A percentile compares a stretch with the other conserved stretches of the same genome.
phyloP scores from a whole-genome alignment of 2,329 filamentous ascomycete species.

The Aspergillus ochraceus region DNA sequence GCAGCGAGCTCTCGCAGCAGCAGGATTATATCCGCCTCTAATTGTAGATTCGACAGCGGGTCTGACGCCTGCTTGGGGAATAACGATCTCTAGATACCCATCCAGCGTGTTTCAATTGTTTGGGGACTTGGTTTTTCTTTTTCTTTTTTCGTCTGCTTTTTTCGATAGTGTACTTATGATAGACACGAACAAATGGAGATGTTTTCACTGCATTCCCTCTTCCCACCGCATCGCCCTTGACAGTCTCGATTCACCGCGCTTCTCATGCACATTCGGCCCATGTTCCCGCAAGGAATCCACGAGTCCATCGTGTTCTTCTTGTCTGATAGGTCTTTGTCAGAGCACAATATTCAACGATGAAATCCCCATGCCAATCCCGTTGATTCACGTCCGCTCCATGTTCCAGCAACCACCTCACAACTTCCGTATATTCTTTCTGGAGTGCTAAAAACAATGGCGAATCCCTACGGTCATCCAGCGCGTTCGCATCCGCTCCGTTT shows the following conservation, averaged over 20 bases:
- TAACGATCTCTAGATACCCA: slow-evolving; percentile 1
- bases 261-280: too few relatives aligned
- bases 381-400: neutral
- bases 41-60: slow-evolving; percentile 17
- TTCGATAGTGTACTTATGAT: neutral
- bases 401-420: neutral
- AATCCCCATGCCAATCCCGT: too few relatives aligned
- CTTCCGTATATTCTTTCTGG: neutral
- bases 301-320: too few relatives aligned
- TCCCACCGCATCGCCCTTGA: too few relatives aligned
- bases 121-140: neutral
- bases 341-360: too few relatives aligned
- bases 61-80: neutral
- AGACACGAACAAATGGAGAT: neutral
- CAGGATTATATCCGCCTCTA: slow-evolving; percentile 55
- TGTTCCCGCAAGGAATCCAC: too few relatives aligned
- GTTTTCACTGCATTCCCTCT: neutral
- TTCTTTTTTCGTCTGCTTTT: neutral
- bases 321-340: too few relatives aligned
- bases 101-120: slow-evolving; percentile 3
- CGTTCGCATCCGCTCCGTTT: neutral
- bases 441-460: neutral
- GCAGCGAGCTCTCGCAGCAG: slow-evolving; percentile 52
- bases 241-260: too few relatives aligned
- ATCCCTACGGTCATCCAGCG: neutral